Evolutionary conservation across 2,329 filamentous ascomycete species (phyloP).

Genomic region (Fusarium sp.): DNA sequence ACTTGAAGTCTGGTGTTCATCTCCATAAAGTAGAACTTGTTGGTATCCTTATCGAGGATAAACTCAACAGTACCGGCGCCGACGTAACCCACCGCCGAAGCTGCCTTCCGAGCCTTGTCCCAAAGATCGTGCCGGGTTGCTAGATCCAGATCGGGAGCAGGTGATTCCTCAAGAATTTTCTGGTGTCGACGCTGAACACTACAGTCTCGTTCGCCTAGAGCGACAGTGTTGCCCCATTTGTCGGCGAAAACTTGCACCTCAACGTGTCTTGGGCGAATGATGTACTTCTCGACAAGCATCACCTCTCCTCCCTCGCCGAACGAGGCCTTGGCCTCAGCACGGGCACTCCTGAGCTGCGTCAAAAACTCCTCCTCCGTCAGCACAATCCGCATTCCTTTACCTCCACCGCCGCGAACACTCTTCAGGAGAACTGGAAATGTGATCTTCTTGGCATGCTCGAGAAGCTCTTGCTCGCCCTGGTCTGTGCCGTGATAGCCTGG

Average conservation of each 20-base stretch:
- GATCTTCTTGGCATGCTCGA: conserved; percentile 77
- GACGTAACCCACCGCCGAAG: conserved; percentile 84
- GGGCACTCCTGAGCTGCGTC: conserved; percentile 75
- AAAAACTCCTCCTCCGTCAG: conserved; percentile 74
- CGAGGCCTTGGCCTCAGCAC: conserved; percentile 79
- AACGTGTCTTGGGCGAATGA: conserved; percentile 82
- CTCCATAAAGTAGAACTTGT: conserved; percentile 85
- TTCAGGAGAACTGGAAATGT: conserved; percentile 80
- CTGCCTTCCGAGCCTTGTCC: conserved; percentile 73
- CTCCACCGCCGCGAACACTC: conserved; percentile 82
- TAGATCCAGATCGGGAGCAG: conserved; percentile 75
- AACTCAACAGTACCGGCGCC: conserved; percentile 92
- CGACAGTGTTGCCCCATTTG: conserved; percentile 79
- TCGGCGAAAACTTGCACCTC: conserved; percentile 94
- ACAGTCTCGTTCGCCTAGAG: conserved; percentile 90
- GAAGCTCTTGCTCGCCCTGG: conserved; percentile 72
- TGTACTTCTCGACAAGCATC: conserved; percentile 87
- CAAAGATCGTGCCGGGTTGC: conserved; percentile 70
- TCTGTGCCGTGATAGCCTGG: conserved; percentile 93
- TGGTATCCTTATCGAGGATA: conserved; percentile 84
- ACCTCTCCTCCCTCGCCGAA: conserved; percentile 85
- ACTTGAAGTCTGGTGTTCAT: conserved; percentile 93
- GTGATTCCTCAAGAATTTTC: conserved; percentile 91
- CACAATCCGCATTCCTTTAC: conserved; percentile 87
- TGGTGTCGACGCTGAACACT: conserved; percentile 88